Conservation (phyloP, 208 protist species). For the Leptomonas seymouri region DNA sequence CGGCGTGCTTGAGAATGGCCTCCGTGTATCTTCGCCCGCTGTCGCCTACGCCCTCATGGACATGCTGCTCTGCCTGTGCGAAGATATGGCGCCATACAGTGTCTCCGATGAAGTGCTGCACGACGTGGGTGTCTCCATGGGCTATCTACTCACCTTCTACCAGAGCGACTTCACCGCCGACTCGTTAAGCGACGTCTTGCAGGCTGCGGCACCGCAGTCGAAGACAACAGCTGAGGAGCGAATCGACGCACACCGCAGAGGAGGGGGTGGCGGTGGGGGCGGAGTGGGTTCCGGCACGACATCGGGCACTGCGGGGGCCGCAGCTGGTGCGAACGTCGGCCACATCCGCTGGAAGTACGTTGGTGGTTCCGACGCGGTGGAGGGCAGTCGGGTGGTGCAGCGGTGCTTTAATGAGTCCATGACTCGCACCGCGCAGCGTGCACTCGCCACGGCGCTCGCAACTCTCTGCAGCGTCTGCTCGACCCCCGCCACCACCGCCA, state of each 20-base stretch:
- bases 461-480: constrained; percentile 44
- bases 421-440: constrained; percentile 38
- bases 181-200: constrained; percentile 25
- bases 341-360: constrained; percentile 51
- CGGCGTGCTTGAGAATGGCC: constrained; percentile 36
- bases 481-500: constrained; percentile 37
- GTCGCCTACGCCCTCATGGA: constrained; percentile 32
- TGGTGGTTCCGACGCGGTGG: constrained; percentile 39
- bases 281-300: not conserved
- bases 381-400: constrained; percentile 49
- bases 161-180: constrained; percentile 39
- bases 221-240: constrained; percentile 26
- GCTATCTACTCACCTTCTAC: constrained; percentile 46
- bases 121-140: constrained; percentile 46
- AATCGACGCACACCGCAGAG: constrained; percentile 14
- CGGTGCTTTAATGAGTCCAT: constrained; percentile 53
- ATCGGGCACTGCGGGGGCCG: not conserved
- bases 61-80: constrained; percentile 32
- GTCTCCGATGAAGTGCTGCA: constrained; percentile 31
- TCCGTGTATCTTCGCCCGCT: constrained; percentile 24
- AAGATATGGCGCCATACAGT: constrained; percentile 25
- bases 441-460: constrained; percentile 55
- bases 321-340: not conserved
- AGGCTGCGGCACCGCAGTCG: constrained; percentile 8
- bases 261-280: not conserved